phyloP scores from a whole-genome alignment of 2,329 filamentous ascomycete genomes.

The Beauveria bassiana region DNA sequence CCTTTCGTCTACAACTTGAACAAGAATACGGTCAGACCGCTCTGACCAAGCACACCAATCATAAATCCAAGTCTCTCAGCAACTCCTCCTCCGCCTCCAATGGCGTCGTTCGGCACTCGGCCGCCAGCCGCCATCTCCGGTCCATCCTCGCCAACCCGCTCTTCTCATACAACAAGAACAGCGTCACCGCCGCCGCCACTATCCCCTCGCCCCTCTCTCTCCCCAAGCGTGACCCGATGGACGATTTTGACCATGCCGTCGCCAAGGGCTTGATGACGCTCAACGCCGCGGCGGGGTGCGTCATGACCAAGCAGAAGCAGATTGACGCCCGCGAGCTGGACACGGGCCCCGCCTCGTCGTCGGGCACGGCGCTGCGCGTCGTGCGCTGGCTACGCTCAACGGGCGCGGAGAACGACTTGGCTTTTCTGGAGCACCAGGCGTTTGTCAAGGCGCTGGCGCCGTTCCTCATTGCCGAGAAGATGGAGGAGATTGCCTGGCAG shows the following conservation, averaged over 20 bases:
- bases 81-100: slow-evolving; percentile 1
- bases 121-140: slow-evolving; percentile 40
- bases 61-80: slow-evolving; percentile 11
- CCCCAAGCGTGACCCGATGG: slow-evolving; percentile 37
- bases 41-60: slow-evolving; percentile 21
- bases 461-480: slow-evolving; percentile 45
- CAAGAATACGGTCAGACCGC: slow-evolving; percentile 41
- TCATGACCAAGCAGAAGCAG: slow-evolving; percentile 39
- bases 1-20: slow-evolving; percentile 52
- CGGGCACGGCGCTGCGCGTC: slow-evolving; percentile 40
- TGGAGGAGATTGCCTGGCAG: slow-evolving; percentile 43
- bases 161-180: slow-evolving; percentile 32
- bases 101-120: slow-evolving; percentile 32
- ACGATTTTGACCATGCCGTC: slow-evolving; percentile 49
- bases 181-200: neutral
- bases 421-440: slow-evolving; percentile 34
- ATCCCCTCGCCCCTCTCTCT: neutral
- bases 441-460: slow-evolving; percentile 35
- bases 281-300: slow-evolving; percentile 44
- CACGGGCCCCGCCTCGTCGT: slow-evolving; percentile 28
- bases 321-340: slow-evolving; percentile 25
- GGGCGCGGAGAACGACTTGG: slow-evolving; percentile 37
- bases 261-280: slow-evolving; percentile 49
- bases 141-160: slow-evolving; percentile 51
- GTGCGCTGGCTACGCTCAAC: slow-evolving; percentile 47